Percentiles rank a stretch among this genome's conserved stretches.
Conservation (phyloP, 257 asterid genomes). For the Scutellaria baicalensis region DNA sequence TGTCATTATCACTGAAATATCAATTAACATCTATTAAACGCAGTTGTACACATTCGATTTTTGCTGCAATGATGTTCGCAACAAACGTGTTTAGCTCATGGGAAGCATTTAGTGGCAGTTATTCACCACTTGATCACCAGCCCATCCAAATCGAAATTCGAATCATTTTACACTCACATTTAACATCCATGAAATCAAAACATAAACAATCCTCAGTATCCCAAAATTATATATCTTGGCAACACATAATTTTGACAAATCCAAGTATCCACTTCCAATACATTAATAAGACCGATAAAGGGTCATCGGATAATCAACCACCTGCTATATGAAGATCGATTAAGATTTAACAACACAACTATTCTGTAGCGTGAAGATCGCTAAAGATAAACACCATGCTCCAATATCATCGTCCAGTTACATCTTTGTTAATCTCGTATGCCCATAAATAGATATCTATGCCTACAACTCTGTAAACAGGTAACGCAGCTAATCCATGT, state of each 20-base stretch:
- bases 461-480: conserved; percentile 13
- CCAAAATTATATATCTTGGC: no score
- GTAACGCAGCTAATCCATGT: conserved; percentile 19
- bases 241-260: background rate
- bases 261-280: no score
- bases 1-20: no score
- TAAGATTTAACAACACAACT: background rate
- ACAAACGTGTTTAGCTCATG: no score
- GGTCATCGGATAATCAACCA: background rate
- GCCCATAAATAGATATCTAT: conserved; percentile 9
- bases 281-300: background rate
- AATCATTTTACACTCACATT: background rate
- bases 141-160: no score
- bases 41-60: no score
- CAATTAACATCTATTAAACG: no score
- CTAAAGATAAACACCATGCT: background rate
- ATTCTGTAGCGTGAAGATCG: conserved; percentile 5
- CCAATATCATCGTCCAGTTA: background rate
- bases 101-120: no score
- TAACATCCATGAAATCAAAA: background rate
- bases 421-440: background rate
- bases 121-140: no score
- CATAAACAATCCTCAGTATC: no score
- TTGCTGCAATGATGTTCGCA: no score
- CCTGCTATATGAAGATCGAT: background rate